Conservation (phyloP, 2,329 filamentous ascomycete species). For the Domatiomyces globalis region DNA sequence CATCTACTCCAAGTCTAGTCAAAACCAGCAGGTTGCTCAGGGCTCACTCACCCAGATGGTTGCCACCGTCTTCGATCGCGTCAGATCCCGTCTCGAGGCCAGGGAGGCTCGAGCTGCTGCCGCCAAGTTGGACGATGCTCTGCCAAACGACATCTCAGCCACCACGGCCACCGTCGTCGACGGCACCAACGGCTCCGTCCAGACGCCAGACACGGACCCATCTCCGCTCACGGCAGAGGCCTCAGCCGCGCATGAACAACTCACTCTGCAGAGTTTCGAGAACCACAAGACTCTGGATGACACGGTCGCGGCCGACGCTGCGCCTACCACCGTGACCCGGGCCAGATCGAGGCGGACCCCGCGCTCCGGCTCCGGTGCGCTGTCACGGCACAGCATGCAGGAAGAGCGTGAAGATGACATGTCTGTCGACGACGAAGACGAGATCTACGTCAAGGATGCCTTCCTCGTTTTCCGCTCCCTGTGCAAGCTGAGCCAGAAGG, state of each 20-base stretch:
- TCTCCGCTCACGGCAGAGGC: slow-evolving; percentile 23
- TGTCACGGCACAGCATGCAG: slow-evolving; percentile 21
- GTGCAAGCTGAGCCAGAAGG: slow-evolving; percentile 92
- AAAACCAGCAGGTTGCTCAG: slow-evolving; percentile 94
- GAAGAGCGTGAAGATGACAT: slow-evolving; percentile 30
- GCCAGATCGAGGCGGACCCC: slow-evolving; percentile 33
- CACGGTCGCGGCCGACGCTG: slow-evolving; percentile 50
- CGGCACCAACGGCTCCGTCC: slow-evolving; percentile 10
- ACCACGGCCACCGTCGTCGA: slow-evolving; percentile 23
- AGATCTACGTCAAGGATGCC: slow-evolving; percentile 92
- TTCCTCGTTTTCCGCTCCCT: slow-evolving; percentile 96
- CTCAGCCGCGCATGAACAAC: slow-evolving; percentile 34
- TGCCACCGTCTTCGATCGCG: slow-evolving; percentile 89
- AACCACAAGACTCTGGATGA: slow-evolving; percentile 53
- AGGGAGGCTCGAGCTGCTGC: slow-evolving; percentile 56
- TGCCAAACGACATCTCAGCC: slow-evolving; percentile 10
- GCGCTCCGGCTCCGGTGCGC: slow-evolving; percentile 32
- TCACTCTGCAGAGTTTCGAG: slow-evolving; percentile 56
- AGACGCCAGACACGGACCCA: slow-evolving; percentile 23
- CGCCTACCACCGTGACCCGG: slow-evolving; percentile 51
- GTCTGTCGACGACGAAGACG: slow-evolving; percentile 52
- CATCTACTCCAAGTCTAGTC: slow-evolving; percentile 78
- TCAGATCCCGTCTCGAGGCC: slow-evolving; percentile 71
- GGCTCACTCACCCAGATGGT: slow-evolving; percentile 98
- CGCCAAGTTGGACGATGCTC: slow-evolving; percentile 18